Conservation (phyloP, 768 basidiomycete species). For the Chalciporus pseudorubinellus region DNA sequence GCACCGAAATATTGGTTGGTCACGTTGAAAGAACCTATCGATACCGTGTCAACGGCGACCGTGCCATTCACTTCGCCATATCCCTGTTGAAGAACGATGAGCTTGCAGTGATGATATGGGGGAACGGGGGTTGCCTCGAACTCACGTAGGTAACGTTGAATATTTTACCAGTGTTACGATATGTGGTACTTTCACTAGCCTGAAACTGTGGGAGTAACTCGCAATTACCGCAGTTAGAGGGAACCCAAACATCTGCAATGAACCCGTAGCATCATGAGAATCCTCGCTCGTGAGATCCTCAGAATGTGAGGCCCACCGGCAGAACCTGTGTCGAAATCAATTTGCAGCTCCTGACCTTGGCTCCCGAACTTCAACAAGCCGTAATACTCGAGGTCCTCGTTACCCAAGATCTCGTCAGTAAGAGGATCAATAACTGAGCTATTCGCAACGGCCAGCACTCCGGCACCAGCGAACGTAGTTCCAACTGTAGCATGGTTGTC, state of each 20-base stretch:
- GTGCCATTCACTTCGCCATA: constrained; percentile 50
- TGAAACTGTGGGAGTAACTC: constrained; percentile 37
- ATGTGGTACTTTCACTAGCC: constrained; percentile 42
- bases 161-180: constrained; percentile 23
- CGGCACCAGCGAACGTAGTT: neutral
- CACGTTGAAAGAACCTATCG: constrained; percentile 45
- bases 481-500: neutral
- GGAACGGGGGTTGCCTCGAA: constrained; percentile 4
- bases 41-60: constrained; percentile 49
- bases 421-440: constrained; percentile 25
- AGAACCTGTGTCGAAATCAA: constrained; percentile 70
- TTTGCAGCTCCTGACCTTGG: constrained; percentile 46
- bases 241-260: constrained; percentile 59
- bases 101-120: neutral
- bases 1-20: constrained; percentile 55
- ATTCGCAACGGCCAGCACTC: neutral
- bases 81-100: constrained; percentile 37
- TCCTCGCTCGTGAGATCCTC: neutral
- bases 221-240: constrained; percentile 40
- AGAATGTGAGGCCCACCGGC: constrained; percentile 11
- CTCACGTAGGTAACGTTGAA: constrained; percentile 48
- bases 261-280: neutral
- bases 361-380: constrained; percentile 49
- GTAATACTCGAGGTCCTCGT: constrained; percentile 48
- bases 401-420: constrained; percentile 38